Percentiles rank a stretch among this genome's conserved stretches.
phyloP scores from a whole-genome alignment of 1,139 yeast species.

The Meyerozyma elateridarum region DNA sequence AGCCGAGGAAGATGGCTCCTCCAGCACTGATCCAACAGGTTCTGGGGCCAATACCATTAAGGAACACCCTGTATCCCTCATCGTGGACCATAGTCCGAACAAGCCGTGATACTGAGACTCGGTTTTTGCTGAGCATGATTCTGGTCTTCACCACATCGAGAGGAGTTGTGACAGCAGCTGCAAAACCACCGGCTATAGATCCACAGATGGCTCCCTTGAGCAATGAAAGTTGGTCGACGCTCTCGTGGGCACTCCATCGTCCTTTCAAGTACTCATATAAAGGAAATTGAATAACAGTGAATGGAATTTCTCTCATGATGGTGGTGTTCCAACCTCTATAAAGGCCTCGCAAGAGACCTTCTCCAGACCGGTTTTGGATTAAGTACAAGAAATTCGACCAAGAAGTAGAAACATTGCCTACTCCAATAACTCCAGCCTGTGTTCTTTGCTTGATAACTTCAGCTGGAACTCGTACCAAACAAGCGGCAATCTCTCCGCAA shows the following conservation, averaged over 20 bases:
- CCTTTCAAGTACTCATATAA: constrained; percentile 77
- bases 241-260: constrained; percentile 37
- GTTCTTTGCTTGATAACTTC: constrained; percentile 95
- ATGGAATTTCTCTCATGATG: constrained; percentile 90
- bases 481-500: constrained; percentile 87
- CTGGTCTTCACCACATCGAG: constrained; percentile 89
- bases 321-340: constrained; percentile 94
- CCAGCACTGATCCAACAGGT: constrained; percentile 98
- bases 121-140: constrained; percentile 65
- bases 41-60: constrained; percentile 87
- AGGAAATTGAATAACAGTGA: constrained; percentile 93
- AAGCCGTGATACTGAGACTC: constrained; percentile 43
- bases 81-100: constrained; percentile 47
- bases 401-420: constrained; percentile 53
- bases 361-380: constrained; percentile 58
- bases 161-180: constrained; percentile 94
- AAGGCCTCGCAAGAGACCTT: constrained; percentile 71
- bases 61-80: constrained; percentile 67
- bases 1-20: constrained; percentile 94
- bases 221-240: constrained; percentile 42
- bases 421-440: constrained; percentile 56
- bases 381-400: constrained; percentile 62
- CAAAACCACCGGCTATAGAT: constrained; percentile 88
- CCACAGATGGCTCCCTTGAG: constrained; percentile 92
- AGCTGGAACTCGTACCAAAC: constrained; percentile 92